A percentile compares a stretch with the other conserved stretches of the same genome.
Conservation (phyloP, 306 rosid genomes). For the Vigna radiata region DNA sequence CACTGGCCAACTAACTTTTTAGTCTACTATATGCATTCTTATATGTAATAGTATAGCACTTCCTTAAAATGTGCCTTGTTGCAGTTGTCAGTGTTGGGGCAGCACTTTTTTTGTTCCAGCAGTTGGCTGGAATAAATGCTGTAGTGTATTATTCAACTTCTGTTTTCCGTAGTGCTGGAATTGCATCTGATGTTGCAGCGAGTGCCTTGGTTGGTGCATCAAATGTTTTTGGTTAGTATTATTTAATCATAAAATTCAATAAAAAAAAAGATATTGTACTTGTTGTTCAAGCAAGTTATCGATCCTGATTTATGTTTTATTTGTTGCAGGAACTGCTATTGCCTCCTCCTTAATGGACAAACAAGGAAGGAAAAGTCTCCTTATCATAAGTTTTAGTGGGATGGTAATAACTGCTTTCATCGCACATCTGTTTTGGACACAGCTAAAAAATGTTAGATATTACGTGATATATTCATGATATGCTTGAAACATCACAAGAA, state of each 20-base stretch:
- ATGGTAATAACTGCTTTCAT: conserved; percentile 66
- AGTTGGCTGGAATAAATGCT: conserved; percentile 95
- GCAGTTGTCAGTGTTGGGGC: conserved; percentile 98
- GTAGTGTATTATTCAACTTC: conserved; percentile 96
- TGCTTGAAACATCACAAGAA: conserved; percentile 24
- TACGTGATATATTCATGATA: conserved; percentile 3
- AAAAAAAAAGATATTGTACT: background rate
- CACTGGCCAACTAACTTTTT: conserved; percentile 7
- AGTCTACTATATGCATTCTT: conserved; percentile 7
- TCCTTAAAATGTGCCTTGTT: conserved; percentile 43
- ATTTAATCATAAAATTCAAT: background rate
- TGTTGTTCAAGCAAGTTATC: conserved; percentile 25
- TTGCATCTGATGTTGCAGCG: conserved; percentile 96
- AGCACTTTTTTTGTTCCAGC: conserved; percentile 94
- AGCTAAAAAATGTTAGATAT: conserved; percentile 24
- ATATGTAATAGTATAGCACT: conserved; percentile 13
- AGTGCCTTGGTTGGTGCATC: conserved; percentile 98
- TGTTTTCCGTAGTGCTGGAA: conserved; percentile 95
- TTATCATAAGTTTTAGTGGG: conserved; percentile 86
- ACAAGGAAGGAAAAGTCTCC: conserved; percentile 96
- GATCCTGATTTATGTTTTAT: conserved; percentile 37
- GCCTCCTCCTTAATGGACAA: conserved; percentile 97
- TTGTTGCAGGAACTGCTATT: conserved; percentile 77
- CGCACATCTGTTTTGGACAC: background rate
- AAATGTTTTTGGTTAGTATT: conserved; percentile 85